These are phyloP conservation scores for Gaertneriomyces semiglobifer DNA, from an alignment of 192 early-diverging fungal genomes.

Conservation along the genomic window DNA sequence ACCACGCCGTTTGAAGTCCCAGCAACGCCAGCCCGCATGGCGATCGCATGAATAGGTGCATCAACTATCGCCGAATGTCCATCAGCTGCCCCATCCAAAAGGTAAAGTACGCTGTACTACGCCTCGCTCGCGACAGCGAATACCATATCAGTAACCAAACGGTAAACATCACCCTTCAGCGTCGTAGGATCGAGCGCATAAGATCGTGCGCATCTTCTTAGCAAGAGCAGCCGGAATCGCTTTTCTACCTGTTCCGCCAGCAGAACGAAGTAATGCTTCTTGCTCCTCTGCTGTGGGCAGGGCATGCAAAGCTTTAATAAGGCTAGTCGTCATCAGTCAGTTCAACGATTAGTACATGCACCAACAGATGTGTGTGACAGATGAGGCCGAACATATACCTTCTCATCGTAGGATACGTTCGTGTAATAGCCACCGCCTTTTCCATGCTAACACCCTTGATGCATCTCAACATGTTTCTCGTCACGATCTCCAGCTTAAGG, in stretches of 20 bases:
- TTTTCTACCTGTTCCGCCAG: conserved; percentile 34
- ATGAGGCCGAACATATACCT: conserved; percentile 16
- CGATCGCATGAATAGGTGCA: no score
- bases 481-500: no score
- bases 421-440: conserved; percentile 74
- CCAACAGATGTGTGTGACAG: neutral
- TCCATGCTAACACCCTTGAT: conserved; percentile 79
- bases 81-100: no score
- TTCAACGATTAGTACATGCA: neutral
- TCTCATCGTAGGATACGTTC: conserved; percentile 65
- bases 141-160: no score
- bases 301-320: conserved; percentile 46
- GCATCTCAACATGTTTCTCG: conserved; percentile 58
- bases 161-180: no score
- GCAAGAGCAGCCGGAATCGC: conserved; percentile 34
- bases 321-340: conserved; percentile 14
- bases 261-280: conserved; percentile 47
- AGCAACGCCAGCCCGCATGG: no score
- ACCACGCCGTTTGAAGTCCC: no score
- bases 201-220: conserved; percentile 27
- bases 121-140: no score
- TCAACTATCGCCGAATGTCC: no score
- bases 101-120: no score
- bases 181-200: neutral
- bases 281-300: conserved; percentile 40